These are phyloP conservation scores for Pleurozium schreberi DNA, from an alignment of 225 moss, liverwort and hornwort genomes.

Conservation along the genomic window DNA sequence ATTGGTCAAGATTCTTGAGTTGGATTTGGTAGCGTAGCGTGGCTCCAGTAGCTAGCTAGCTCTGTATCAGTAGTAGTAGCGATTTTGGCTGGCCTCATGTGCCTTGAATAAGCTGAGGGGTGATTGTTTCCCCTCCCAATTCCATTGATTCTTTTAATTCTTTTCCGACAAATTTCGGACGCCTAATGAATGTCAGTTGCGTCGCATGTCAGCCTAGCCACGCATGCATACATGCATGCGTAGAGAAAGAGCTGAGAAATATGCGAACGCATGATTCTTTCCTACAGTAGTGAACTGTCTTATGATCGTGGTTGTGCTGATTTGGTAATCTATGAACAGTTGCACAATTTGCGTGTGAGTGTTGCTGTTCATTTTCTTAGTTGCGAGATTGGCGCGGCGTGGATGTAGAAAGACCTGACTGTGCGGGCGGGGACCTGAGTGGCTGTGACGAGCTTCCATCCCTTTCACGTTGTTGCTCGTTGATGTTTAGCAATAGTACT, in stretches of 20 bases:
- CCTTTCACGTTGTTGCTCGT: neutral
- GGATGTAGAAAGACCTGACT: too few species aligned
- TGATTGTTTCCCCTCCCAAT: neutral
- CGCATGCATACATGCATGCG: neutral
- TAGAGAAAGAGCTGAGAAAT: slow-evolving; percentile 2
- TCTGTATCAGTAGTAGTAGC: neutral
- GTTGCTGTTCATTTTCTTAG: neutral
- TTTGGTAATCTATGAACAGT: neutral
- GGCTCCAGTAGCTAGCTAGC: neutral
- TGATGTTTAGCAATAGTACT: neutral
- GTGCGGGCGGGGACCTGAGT: too few species aligned
- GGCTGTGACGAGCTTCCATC: neutral
- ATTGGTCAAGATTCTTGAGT: neutral
- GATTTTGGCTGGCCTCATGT: neutral
- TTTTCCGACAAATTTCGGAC: neutral
- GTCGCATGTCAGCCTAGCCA: neutral
- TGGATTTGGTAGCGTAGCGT: neutral
- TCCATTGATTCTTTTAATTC: neutral
- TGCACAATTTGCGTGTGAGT: neutral
- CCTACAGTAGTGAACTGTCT: neutral
- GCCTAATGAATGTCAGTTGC: neutral
- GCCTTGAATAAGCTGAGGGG: neutral
- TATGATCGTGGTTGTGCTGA: neutral
- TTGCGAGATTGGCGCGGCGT: neutral
- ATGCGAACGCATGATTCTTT: neutral